phyloP scores from a whole-genome alignment of 163 green algal genomes.

The Scenedesmus sp. region DNA sequence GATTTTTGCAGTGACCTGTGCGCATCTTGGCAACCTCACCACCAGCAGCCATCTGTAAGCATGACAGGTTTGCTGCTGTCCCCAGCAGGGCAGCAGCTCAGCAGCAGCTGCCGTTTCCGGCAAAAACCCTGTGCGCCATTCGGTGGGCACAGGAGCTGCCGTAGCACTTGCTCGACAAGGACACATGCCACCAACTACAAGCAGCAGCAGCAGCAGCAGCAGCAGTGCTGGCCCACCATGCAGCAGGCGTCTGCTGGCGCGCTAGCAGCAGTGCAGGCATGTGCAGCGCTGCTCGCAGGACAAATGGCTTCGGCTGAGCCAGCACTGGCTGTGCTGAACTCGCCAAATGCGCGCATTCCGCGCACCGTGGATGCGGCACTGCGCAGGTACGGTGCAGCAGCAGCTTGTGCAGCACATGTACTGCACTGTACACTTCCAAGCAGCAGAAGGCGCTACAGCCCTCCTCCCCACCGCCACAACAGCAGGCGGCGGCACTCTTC shows the following conservation, averaged over 20 bases:
- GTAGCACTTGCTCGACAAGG: not conserved
- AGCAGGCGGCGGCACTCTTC: too few species aligned
- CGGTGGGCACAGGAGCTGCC: not conserved
- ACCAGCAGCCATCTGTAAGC: not conserved
- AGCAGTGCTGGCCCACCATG: not conserved
- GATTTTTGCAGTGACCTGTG: not conserved
- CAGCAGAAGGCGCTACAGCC: too few species aligned
- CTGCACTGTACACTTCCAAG: too few species aligned
- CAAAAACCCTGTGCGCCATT: not conserved
- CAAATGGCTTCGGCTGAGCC: slow-evolving; percentile 38
- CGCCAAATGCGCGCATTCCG: slow-evolving; percentile 82
- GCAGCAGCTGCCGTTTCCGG: not conserved
- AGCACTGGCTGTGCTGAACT: slow-evolving; percentile 82
- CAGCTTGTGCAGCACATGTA: not conserved
- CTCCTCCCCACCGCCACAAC: too few species aligned
- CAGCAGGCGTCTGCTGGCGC: slow-evolving; percentile 19
- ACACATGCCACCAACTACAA: not conserved
- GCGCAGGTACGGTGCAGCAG: slow-evolving; percentile 49
- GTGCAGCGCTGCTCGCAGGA: not conserved
- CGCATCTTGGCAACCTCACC: not conserved
- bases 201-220: not conserved
- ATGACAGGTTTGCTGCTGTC: not conserved
- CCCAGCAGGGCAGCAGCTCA: slow-evolving; percentile 3
- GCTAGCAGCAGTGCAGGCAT: slow-evolving; percentile 31
- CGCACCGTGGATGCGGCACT: slow-evolving; percentile 86